Conservation (phyloP, 352 stramenopile genomes). For the Phytophthora syringae region DNA sequence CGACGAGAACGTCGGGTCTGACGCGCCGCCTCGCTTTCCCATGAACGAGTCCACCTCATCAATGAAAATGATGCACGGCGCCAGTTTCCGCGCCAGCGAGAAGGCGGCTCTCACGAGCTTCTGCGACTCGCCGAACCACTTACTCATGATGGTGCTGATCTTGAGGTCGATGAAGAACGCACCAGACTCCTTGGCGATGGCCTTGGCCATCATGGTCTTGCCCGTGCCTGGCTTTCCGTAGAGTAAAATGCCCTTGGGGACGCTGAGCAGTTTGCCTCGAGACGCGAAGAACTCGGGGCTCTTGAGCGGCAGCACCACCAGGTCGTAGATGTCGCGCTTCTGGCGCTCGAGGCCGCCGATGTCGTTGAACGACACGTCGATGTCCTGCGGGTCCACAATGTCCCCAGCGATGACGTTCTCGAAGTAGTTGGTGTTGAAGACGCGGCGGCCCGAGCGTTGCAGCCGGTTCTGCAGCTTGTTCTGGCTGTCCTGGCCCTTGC, state of each 20-base stretch:
- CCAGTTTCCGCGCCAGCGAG: constrained; percentile 94
- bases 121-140: constrained; percentile 92
- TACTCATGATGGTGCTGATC: constrained; percentile 92
- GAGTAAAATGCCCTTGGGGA: constrained; percentile 88
- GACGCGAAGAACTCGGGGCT: constrained; percentile 93
- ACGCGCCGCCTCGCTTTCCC: constrained; percentile 81
- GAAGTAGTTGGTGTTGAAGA: constrained; percentile 87
- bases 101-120: constrained; percentile 95
- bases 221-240: constrained; percentile 86
- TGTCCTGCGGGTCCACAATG: constrained; percentile 94
- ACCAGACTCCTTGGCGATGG: constrained; percentile 95
- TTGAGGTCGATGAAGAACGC: constrained; percentile 92
- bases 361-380: constrained; percentile 93
- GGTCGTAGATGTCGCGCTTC: constrained; percentile 96
- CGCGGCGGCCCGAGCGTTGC: constrained; percentile 59
- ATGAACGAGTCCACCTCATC: constrained; percentile 97
- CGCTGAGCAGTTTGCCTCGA: constrained; percentile 85
- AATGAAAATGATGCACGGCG: constrained; percentile 98
- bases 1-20: constrained; percentile 82
- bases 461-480: constrained; percentile 81
- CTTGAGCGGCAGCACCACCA: constrained; percentile 94
- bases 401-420: constrained; percentile 94
- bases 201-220: constrained; percentile 95
- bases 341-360: constrained; percentile 96
- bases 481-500: constrained; percentile 60